Percentiles rank a stretch among this genome's conserved stretches.
Evolutionary conservation across 2,329 filamentous ascomycete genomes (phyloP).

Genomic region (Fusarium graminum): DNA sequence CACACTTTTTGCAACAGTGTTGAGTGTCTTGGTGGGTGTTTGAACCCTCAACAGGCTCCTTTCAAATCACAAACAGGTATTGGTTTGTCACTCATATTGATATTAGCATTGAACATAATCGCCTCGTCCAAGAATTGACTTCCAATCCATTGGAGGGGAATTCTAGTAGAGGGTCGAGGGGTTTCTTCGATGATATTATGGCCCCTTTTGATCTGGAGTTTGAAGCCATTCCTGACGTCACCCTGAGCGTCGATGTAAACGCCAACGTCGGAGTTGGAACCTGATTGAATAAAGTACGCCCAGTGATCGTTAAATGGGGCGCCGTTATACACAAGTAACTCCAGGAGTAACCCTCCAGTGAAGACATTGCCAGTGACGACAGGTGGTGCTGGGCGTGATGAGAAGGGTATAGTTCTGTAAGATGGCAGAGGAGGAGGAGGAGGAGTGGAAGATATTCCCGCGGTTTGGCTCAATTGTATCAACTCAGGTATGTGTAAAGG

Average conservation of each 20-base stretch:
- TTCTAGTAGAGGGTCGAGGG: accelerated
- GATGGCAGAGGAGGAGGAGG: background rate
- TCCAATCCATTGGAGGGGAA: background rate
- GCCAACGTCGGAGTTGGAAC: accelerated
- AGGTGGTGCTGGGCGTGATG: background rate
- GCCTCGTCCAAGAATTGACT: accelerated
- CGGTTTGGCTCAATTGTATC: too few species aligned
- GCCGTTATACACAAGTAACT: background rate
- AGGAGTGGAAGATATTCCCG: background rate
- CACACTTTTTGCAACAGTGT: accelerated
- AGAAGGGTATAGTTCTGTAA: background rate
- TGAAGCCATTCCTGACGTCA: conserved; percentile 3
- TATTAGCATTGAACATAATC: accelerated
- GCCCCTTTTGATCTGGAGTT: background rate
- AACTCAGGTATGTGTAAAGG: too few species aligned
- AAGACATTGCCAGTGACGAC: accelerated
- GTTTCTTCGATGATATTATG: background rate
- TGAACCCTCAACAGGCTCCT: background rate
- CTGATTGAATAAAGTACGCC: background rate
- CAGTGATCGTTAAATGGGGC: conserved; percentile 5
- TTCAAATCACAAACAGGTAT: background rate
- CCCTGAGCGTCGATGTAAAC: background rate
- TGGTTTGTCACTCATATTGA: accelerated
- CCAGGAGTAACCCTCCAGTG: accelerated
- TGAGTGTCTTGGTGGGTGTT: background rate